Evolutionary conservation across 169 alveolate genomes (phyloP).

Genomic region (Plasmodium reichenowi): DNA sequence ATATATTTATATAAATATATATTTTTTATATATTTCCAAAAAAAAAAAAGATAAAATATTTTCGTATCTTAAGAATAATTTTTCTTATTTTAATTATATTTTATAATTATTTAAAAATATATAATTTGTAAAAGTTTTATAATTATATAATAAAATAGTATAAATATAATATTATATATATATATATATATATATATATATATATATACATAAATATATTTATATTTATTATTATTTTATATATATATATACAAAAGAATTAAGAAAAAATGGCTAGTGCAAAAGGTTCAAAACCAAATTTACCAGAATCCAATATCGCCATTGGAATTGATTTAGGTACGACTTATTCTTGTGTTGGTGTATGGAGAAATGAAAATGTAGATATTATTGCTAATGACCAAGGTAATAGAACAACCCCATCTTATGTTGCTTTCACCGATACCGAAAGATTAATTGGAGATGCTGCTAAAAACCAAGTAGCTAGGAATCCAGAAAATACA

Average conservation of each 20-base stretch:
- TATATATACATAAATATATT: no score
- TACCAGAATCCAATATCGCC: constrained; percentile 79
- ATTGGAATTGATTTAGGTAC: constrained; percentile 97
- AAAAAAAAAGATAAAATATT: no score
- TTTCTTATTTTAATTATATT: no score
- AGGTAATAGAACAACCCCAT: constrained; percentile 99
- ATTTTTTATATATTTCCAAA: no score
- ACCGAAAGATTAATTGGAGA: constrained; percentile 98
- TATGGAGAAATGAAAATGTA: constrained; percentile 95
- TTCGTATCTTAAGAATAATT: no score
- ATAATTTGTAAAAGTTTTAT: no score
- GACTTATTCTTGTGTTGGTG: constrained; percentile 98
- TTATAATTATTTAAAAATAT: no score
- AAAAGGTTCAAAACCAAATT: constrained; percentile 64
- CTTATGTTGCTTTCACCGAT: constrained; percentile 98
- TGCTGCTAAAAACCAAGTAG: constrained; percentile 98
- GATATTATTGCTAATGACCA: constrained; percentile 98
- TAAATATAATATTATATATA: no score
- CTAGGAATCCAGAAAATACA: constrained; percentile 96
- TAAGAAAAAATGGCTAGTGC: constrained; percentile 61
- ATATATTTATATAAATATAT: no score
- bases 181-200: no score
- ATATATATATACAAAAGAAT: background rate
- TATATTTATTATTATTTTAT: no score
- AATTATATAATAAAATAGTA: no score